Evolutionary conservation across 441 rosid species (phyloP).

Genomic region (Gossypium schwendimanii): DNA sequence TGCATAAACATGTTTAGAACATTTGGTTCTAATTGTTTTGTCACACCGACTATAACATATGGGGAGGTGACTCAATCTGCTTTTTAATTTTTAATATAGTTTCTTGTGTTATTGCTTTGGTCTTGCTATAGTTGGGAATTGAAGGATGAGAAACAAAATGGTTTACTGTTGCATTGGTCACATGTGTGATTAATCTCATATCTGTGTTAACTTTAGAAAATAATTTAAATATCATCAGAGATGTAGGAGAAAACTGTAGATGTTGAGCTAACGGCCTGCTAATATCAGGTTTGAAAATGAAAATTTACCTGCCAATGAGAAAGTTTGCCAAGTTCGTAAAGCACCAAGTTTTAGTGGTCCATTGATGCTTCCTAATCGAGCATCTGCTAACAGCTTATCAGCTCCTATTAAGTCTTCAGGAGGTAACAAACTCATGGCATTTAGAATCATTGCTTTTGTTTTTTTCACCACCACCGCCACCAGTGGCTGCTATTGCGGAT

Average conservation of each 20-base stretch:
- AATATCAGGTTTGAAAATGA: constrained; percentile 59
- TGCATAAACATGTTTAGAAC: background rate
- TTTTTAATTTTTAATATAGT: background rate
- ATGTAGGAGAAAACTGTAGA: constrained; percentile 3
- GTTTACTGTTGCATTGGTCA: background rate
- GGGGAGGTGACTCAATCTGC: background rate
- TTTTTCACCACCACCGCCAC: background rate
- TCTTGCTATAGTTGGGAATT: background rate
- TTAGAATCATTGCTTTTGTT: constrained; percentile 4
- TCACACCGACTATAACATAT: background rate
- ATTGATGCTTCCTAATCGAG: constrained; percentile 83
- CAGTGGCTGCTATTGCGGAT: background rate
- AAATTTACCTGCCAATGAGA: constrained; percentile 39
- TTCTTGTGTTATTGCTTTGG: constrained; percentile 3
- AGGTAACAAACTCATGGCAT: constrained; percentile 34
- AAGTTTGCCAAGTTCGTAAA: constrained; percentile 43
- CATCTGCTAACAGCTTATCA: constrained; percentile 95
- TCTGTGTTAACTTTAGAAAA: background rate
- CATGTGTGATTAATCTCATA: background rate
- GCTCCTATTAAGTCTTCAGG: constrained; percentile 95
- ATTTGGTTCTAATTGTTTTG: background rate
- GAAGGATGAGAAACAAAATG: constrained; percentile 6
- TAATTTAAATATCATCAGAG: background rate
- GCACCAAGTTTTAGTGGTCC: constrained; percentile 97
- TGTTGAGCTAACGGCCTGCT: constrained; percentile 9